These are phyloP conservation scores for Leucaena leucocephala DNA, from an alignment of 306 rosid species.

Conservation along the genomic window DNA sequence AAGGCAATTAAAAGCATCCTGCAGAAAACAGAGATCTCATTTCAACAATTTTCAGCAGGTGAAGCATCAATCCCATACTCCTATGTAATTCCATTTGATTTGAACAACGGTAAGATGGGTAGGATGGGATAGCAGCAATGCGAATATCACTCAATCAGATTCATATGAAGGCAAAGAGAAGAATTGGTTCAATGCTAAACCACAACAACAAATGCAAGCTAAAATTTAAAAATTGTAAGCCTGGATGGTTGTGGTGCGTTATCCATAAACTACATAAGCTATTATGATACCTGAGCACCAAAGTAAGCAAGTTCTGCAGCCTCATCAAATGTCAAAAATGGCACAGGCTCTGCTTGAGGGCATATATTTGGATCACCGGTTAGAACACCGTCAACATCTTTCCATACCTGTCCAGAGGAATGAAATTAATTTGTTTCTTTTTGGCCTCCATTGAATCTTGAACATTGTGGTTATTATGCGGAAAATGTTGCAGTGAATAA, in stretches of 20 bases:
- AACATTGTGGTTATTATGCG: conserved; percentile 9
- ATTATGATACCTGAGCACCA: conserved; percentile 89
- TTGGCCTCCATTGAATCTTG: background rate
- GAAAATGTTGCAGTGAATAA: conserved; percentile 14
- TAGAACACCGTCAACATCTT: conserved; percentile 97
- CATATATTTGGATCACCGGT: conserved; percentile 91
- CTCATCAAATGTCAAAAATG: conserved; percentile 95
- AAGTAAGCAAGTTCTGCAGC: conserved; percentile 98
- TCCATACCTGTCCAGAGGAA: conserved; percentile 82
- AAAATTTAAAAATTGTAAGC: background rate
- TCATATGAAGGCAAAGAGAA: conserved; percentile 20
- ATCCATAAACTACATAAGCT: conserved; percentile 33
- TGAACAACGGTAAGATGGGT: background rate
- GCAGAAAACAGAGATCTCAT: conserved; percentile 20
- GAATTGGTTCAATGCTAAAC: conserved; percentile 28
- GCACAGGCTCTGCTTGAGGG: conserved; percentile 76
- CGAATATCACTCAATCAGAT: conserved; percentile 5
- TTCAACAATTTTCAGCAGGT: conserved; percentile 20
- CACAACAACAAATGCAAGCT: conserved; percentile 15
- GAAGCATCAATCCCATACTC: conserved; percentile 8
- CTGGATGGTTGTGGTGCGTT: background rate
- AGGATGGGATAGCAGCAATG: conserved; percentile 9
- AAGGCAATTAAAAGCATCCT: conserved; percentile 22
- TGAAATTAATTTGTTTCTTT: conserved; percentile 19
- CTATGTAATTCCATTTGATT: conserved; percentile 26